Conservation (phyloP, 1,284 basidiomycete species). For the Grifola frondosa region DNA sequence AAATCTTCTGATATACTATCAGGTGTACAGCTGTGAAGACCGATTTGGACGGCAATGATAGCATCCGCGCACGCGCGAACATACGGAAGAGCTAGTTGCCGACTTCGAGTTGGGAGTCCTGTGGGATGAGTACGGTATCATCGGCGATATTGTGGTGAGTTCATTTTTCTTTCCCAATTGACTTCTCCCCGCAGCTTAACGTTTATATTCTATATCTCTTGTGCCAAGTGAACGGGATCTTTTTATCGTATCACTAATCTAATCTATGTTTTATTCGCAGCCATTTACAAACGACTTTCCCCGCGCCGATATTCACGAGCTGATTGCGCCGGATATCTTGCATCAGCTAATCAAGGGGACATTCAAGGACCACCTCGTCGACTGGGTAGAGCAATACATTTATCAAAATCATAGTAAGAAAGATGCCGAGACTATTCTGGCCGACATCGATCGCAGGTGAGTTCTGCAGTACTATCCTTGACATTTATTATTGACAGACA, state of each 20-base stretch:
- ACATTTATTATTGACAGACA: constrained; percentile 3
- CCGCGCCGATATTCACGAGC: too few relatives aligned
- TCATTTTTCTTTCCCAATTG: neutral
- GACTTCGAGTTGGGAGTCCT: neutral
- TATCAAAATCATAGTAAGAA: constrained; percentile 2
- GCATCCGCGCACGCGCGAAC: neutral
- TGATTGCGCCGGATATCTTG: constrained; percentile 7
- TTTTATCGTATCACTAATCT: neutral
- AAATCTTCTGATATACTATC: neutral
- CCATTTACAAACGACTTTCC: constrained; percentile 14
- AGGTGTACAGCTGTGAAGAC: neutral
- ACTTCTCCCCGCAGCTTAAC: too few relatives aligned
- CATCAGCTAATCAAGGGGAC: constrained; percentile 26
- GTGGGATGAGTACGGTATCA: constrained; percentile 7
- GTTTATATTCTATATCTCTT: too few relatives aligned
- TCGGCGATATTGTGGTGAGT: constrained; percentile 4
- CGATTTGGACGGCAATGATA: neutral
- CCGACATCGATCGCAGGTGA: constrained; percentile 22
- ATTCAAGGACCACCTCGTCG: constrained; percentile 19
- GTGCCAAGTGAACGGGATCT: too few relatives aligned
- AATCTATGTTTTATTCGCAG: neutral
- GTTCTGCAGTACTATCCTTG: neutral
- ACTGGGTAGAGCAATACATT: constrained; percentile 11
- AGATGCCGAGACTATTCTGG: constrained; percentile 5
- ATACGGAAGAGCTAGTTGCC: neutral